These are phyloP conservation scores for Ophiostoma populinum DNA, from an alignment of 2,329 filamentous ascomycete genomes.

Conservation along the genomic window DNA sequence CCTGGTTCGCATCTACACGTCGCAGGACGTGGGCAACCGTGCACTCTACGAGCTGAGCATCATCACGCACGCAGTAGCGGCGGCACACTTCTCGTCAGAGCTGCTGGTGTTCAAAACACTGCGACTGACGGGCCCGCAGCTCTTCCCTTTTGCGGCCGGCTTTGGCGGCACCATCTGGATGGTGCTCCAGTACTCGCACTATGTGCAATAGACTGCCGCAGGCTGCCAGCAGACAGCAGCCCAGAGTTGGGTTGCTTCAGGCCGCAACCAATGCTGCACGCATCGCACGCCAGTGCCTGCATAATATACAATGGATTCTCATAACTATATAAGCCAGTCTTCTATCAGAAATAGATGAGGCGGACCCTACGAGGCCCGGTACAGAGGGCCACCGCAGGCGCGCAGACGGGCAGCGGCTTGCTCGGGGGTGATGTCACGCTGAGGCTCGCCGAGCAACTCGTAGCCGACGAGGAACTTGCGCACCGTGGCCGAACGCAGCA, in stretches of 20 bases:
- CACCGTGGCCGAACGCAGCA: conserved; percentile 82
- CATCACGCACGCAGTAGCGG: conserved; percentile 66
- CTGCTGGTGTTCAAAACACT: conserved; percentile 65
- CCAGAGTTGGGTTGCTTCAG: too few species aligned
- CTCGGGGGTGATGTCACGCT: conserved; percentile 93
- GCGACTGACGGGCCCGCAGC: conserved; percentile 38
- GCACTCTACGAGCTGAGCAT: conserved; percentile 64
- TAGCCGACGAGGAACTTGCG: conserved; percentile 94
- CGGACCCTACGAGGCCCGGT: conserved; percentile 37
- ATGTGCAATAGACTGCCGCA: conserved; percentile 35
- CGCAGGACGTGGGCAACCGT: conserved; percentile 59
- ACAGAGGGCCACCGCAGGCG: conserved; percentile 63
- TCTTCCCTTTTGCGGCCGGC: conserved; percentile 34
- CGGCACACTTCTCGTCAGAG: conserved; percentile 65
- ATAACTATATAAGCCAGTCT: background rate
- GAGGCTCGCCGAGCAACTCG: conserved; percentile 93
- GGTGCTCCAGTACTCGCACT: conserved; percentile 49
- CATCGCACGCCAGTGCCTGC: too few species aligned
- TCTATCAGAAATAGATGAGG: background rate
- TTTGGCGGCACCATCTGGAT: conserved; percentile 38
- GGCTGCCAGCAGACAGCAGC: too few species aligned
- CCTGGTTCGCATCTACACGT: conserved; percentile 64
- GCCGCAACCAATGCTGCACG: too few species aligned
- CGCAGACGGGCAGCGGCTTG: conserved; percentile 70
- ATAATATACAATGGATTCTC: too few species aligned